phyloP scores from a whole-genome alignment of 768 basidiomycete species.

The Boletus subparvulus region DNA sequence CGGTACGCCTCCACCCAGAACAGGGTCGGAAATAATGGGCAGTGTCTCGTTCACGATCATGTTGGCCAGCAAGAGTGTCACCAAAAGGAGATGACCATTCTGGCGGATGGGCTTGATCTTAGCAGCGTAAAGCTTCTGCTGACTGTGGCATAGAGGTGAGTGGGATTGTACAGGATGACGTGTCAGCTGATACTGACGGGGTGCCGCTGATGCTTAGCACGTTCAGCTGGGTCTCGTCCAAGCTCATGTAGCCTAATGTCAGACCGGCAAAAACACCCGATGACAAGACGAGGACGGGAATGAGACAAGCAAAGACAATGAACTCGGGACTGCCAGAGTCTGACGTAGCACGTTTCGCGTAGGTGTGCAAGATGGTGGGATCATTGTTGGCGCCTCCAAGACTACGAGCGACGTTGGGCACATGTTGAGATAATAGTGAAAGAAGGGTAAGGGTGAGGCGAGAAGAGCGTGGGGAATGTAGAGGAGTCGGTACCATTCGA shows the following conservation, averaged over 20 bases:
- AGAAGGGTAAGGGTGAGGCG: slow-evolving; percentile 46
- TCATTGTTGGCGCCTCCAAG: slow-evolving; percentile 12
- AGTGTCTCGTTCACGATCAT: slow-evolving; percentile 92
- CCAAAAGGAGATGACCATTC: slow-evolving; percentile 80
- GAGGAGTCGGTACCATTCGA: slow-evolving; percentile 42
- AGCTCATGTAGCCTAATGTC: slow-evolving; percentile 89
- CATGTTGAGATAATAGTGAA: slow-evolving; percentile 47
- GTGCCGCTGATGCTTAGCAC: slow-evolving; percentile 85
- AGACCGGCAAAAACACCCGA: slow-evolving; percentile 90
- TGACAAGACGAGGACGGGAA: slow-evolving; percentile 78
- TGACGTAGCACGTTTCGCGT: slow-evolving; percentile 32
- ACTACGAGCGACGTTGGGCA: slow-evolving; percentile 37
- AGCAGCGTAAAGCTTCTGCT: slow-evolving; percentile 77
- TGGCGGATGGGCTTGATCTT: slow-evolving; percentile 85
- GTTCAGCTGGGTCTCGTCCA: slow-evolving; percentile 89
- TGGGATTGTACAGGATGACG: background rate
- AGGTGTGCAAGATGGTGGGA: slow-evolving; percentile 21
- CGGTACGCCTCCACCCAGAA: slow-evolving; percentile 76
- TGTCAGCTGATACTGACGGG: slow-evolving; percentile 49
- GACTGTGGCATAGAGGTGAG: slow-evolving; percentile 39
- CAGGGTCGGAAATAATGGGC: slow-evolving; percentile 76
- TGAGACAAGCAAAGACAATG: slow-evolving; percentile 55
- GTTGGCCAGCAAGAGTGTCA: slow-evolving; percentile 80
- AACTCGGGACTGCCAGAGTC: slow-evolving; percentile 26
- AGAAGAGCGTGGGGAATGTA: slow-evolving; percentile 37